Conservation (phyloP, 169 alveolate genomes). For the Cryptosporidium meleagridis region DNA sequence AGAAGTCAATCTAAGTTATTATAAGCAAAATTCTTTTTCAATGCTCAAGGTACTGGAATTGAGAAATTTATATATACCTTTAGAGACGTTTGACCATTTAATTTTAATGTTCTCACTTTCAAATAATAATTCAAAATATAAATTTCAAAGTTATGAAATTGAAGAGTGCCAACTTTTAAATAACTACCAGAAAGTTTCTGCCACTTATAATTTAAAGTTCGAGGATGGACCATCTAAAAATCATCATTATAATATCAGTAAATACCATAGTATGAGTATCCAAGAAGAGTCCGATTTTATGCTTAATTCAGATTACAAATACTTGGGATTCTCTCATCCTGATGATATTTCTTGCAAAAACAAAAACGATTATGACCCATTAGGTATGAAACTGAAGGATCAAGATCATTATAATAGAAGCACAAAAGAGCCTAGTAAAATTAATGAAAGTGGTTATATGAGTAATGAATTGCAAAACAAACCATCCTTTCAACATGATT, state of each 20-base stretch:
- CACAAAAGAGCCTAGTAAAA: not conserved
- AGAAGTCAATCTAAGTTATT: not conserved
- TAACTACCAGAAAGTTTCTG: not conserved
- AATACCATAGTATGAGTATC: slow-evolving; percentile 15
- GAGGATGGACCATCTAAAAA: slow-evolving; percentile 24
- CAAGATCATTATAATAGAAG: not conserved
- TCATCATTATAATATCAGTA: slow-evolving; percentile 20
- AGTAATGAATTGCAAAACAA: not conserved
- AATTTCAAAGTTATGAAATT: not conserved
- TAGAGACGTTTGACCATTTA: slow-evolving; percentile 23
- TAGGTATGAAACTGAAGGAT: not conserved
- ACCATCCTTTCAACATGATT: not conserved
- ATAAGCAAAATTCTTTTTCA: not conserved
- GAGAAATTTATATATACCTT: slow-evolving; percentile 24
- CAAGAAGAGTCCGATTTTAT: slow-evolving; percentile 47
- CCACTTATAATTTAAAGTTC: not conserved
- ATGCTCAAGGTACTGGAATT: not conserved
- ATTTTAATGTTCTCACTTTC: not conserved
- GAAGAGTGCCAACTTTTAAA: not conserved
- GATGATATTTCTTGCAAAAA: not conserved
- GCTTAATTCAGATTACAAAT: slow-evolving; percentile 26
- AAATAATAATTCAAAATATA: not conserved
- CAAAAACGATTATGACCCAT: not conserved
- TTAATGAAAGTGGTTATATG: not conserved
- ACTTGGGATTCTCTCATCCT: slow-evolving; percentile 20